Evolutionary conservation across 169 alveolate genomes (phyloP).

Genomic region (Plasmodium chabaudi): DNA sequence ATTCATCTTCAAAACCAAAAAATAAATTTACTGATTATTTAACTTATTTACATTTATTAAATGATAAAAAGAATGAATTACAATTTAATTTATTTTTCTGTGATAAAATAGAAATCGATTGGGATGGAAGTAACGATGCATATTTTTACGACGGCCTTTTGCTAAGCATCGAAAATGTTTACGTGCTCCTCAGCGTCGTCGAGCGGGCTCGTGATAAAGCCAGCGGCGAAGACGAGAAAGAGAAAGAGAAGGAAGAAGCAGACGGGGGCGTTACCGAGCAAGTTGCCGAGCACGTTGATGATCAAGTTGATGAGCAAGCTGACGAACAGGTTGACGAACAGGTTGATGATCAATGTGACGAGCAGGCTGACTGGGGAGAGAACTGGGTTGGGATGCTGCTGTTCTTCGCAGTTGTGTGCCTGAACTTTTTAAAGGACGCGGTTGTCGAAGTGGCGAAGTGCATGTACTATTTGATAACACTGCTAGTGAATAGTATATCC

Average conservation of each 20-base stretch:
- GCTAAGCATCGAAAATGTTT: conserved; percentile 26
- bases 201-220: conserved; percentile 1
- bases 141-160: conserved; percentile 16
- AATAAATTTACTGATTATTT: conserved; percentile 10
- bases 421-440: background rate
- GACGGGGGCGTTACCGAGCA: too few relatives aligned
- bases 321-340: background rate
- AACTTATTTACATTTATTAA: conserved; percentile 8
- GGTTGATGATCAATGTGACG: background rate
- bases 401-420: background rate
- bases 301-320: background rate
- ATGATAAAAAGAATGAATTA: conserved; percentile 1
- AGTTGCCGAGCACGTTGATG: background rate
- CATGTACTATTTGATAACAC: background rate
- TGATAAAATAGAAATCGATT: conserved; percentile 9
- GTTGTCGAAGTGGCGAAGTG: background rate
- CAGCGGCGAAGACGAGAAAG: too few relatives aligned
- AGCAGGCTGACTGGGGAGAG: background rate
- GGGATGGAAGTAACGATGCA: background rate
- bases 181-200: background rate
- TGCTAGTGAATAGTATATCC: background rate
- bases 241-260: too few relatives aligned
- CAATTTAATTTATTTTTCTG: conserved; percentile 5
- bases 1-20: background rate
- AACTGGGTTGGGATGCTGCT: background rate